Evolutionary conservation across 2,329 filamentous ascomycete genomes (phyloP).

Genomic region (Shiraia bambusicola): DNA sequence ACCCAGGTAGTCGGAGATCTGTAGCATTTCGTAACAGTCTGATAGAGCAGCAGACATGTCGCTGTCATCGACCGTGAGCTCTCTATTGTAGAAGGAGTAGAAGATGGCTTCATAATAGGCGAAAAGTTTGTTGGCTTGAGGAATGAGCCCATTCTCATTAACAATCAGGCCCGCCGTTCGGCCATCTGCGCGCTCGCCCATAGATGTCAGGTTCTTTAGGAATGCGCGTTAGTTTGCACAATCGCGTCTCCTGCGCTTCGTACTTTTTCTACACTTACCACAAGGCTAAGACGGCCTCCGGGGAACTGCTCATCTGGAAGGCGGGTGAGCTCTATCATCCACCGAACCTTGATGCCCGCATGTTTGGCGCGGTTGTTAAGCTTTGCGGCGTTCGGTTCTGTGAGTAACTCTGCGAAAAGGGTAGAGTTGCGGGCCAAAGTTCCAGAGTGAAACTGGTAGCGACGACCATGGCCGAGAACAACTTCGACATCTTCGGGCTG

Average conservation of each 20-base stretch:
- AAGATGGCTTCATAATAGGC: constrained; percentile 49
- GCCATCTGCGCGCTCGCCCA: constrained; percentile 29
- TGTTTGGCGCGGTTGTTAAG: constrained; percentile 26
- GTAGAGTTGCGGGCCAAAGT: constrained; percentile 37
- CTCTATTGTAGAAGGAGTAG: constrained; percentile 50
- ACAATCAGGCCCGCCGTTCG: constrained; percentile 23
- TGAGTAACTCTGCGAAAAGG: constrained; percentile 34
- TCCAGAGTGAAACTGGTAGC: constrained; percentile 40
- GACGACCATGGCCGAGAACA: constrained; percentile 30
- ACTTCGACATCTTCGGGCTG: constrained; percentile 41
- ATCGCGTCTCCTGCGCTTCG: background rate
- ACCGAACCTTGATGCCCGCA: constrained; percentile 30
- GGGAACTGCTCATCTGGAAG: constrained; percentile 21
- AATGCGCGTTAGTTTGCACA: constrained; percentile 1
- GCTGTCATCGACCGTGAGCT: constrained; percentile 45
- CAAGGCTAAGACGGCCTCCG: constrained; percentile 26
- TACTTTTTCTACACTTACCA: constrained; percentile 23
- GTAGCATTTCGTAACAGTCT: constrained; percentile 45
- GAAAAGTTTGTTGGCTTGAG: constrained; percentile 27
- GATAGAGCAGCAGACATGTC: constrained; percentile 44
- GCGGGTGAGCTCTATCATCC: constrained; percentile 37
- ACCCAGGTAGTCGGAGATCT: constrained; percentile 51
- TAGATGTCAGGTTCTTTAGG: constrained; percentile 37
- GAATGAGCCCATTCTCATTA: constrained; percentile 41
- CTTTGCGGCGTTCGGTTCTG: constrained; percentile 30